Evolutionary conservation across 805 yeast genomes (phyloP).

Genomic region (Lipomyces orientalis): DNA sequence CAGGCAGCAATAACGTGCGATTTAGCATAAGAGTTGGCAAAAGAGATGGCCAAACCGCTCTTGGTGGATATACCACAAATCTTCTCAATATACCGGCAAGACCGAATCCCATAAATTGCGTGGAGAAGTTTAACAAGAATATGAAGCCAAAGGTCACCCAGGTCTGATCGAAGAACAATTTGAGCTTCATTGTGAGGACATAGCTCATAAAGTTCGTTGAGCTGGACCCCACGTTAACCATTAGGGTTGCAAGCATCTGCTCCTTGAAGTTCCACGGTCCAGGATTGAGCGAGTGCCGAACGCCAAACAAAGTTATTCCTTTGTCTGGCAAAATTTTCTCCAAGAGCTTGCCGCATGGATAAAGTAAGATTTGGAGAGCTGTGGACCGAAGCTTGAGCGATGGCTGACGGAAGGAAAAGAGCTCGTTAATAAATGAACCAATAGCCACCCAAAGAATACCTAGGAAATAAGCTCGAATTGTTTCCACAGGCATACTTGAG

Average conservation of each 20-base stretch:
- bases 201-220: conserved; percentile 46
- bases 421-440: conserved; percentile 63
- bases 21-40: conserved; percentile 58
- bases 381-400: conserved; percentile 61
- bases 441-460: conserved; percentile 59
- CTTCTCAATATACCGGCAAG: conserved; percentile 69
- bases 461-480: conserved; percentile 58
- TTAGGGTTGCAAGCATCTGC: conserved; percentile 61
- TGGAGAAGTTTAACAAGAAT: conserved; percentile 57
- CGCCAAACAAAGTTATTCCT: conserved; percentile 41
- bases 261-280: conserved; percentile 66
- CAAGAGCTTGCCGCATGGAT: conserved; percentile 57
- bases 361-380: conserved; percentile 67
- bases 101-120: conserved; percentile 70
- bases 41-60: conserved; percentile 61
- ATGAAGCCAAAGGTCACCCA: conserved; percentile 57
- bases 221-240: conserved; percentile 31
- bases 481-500: conserved; percentile 53
- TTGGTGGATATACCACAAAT: conserved; percentile 53
- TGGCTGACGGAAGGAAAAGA: conserved; percentile 65
- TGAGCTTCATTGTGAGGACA: conserved; percentile 43
- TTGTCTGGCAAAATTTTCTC: conserved; percentile 9
- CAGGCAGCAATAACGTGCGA: conserved; percentile 53
- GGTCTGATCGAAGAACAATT: conserved; percentile 28
- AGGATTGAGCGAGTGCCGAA: conserved; percentile 55